Evolutionary conservation across 257 asterid genomes (phyloP), one percentile per base, ranked within the genome.

Genomic region (Dorcoceras hygrometricum): DNA sequence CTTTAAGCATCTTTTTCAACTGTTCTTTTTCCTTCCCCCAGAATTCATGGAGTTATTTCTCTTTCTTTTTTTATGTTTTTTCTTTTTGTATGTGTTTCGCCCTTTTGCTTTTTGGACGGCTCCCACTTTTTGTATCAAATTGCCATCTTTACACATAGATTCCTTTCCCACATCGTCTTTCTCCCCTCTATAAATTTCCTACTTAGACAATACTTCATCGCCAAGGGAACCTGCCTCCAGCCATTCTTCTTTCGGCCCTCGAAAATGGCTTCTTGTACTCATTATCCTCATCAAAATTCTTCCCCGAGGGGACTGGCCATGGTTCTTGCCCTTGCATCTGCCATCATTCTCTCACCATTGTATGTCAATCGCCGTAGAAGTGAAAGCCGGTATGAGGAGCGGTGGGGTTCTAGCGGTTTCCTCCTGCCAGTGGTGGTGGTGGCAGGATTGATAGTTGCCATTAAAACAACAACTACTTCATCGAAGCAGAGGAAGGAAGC

Each of bases 61-160:
- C 36, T 31, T 31, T 31, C 24, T 57, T 18, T 28, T 31, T n/a
- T n/a, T n/a, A n/a, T 59, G 59, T 58, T 48, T 23, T 16, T 19
- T 43, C 0, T 32, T 62, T 36, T 62, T n/a, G 12, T 7, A 8
- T 60, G 9, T 8, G n/a, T 5, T 31, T 8, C 36, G 2, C 7
- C 34, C 11, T 79, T 73, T 61, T 36, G 63, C 89, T 87, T 89
- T 89, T 76, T 89, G 91, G 96, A 74, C 95, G 89, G 95, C 88
- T 75, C 22, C 56, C 51, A 31, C 7, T 73, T 78, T 73, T 71
- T 58, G 61, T 79, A 63, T 74, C 79, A 79, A 65, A 66, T 59
- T 59, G 63, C 69, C 60, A 36, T 29, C 81, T 79, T 85, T 83
- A 77, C 86, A 81, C 81, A 80, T 78, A 63, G 71, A 76, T 81